Evolutionary conservation across 129 eudicot species (phyloP), one percentile per base, ranked within the genome.

Genomic region (Pulicaria dysenterica): DNA sequence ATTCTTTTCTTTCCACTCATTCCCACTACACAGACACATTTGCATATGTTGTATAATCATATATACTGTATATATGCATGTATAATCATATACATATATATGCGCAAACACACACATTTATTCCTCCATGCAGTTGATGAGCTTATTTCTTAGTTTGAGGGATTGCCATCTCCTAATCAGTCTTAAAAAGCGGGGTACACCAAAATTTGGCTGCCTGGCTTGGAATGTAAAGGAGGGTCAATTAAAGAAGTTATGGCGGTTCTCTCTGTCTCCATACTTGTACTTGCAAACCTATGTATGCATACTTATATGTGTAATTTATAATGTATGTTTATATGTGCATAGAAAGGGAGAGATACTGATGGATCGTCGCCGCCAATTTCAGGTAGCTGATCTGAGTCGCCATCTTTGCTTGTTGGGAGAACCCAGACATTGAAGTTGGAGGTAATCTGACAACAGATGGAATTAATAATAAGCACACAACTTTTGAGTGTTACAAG

Each of bases 281-380:
- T 40, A 39, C 59, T 40, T 51, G 16, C 59, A 47, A 48, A 42
- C 55, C 13, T 19, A 55, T 40, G 36, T 53, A 36, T 49, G n/a
- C 58, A 8, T 44, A 57, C 24, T 54, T 34, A 51, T 16, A 46
- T 42, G n/a, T 57, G 0, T 31, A 69, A 69, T 59, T 16, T 50
- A n/a, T 41, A 7, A 59, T 40, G 40, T 58, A 64, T 58, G 36
- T 59, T 43, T 48, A 7, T 55, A 53, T 41, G n/a, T 15, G 9
- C 19, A 45, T 9, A 72, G 31, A 67, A 64, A 74, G 79, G n/a
- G n/a, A 59, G 61, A 82, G 65, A 70, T 83, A 92, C 85, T 42
- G 95, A 87, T 73, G 98, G 98, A 80, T 92, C 95, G 16, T 87
- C 96, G 3, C 85, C 84, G 1, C 95, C 96, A 64, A 92, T 81